Evolutionary conservation across 106 monocot genomes (phyloP), one percentile per base, ranked within the genome.

Genomic region (Xerophyta viscosa): DNA sequence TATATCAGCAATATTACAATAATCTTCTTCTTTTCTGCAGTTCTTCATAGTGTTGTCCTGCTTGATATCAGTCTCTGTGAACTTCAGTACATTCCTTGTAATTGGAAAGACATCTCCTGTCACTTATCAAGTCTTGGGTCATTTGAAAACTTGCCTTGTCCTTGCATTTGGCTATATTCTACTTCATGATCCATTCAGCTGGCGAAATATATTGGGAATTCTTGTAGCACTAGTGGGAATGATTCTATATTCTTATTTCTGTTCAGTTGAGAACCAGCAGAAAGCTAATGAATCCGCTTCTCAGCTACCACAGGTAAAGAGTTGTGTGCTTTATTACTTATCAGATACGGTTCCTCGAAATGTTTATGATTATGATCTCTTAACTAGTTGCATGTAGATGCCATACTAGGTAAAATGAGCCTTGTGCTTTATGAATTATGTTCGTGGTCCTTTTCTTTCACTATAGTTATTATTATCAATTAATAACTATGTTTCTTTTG

Each of bases 61-160:
- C 66, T 56, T 92, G 60, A 76, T 92, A 45, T 75, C 91, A 4
- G 91, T 91, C 47, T 92, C 86, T 2, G 91, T 86, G 56, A 92
- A 92, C 78, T 92, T 92, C 68, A 86, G 86, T 39, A 92, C 91
- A 27, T 92, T 92, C 65, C 78, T 92, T 44, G 91, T 92, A 20
- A 92, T 92, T 48, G 91, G 91, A 15, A 92, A 92, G 62, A 92
- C 91, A 36, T 92, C 91, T 8, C 91, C 86, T 27, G 86, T 92
- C 26, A 86, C 91, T 8, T 92, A 92, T 61, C 91, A 92, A 76
- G 91, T 92, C 17, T 55, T 92, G 72, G 91, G 91, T 8, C 91
- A 92, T 70, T 70, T 92, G 23, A 92, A 92, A 76, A 86, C 92
- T 17, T 92, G 92, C 72, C 68, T 92, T 24, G 86, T 92, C 46